These are phyloP conservation scores for Claviceps humidiphila DNA, from an alignment of 2,329 filamentous ascomycete species.

Conservation along the genomic window DNA sequence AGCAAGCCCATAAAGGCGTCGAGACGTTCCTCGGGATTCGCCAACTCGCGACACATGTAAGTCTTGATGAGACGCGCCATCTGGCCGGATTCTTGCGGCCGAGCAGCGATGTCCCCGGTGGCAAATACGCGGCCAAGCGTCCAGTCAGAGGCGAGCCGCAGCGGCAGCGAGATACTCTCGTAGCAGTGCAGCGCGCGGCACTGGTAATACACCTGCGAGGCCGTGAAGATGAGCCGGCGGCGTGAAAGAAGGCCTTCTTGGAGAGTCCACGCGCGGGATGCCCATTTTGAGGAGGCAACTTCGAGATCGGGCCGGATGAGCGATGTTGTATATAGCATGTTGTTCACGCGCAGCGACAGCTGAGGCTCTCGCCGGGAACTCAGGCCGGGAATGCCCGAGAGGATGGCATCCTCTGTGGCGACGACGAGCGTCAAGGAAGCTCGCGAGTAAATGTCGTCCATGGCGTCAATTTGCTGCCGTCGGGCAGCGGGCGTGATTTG, in stretches of 20 bases:
- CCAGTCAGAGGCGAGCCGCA: slow-evolving; percentile 18
- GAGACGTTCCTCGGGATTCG: slow-evolving; percentile 16
- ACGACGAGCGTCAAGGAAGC: slow-evolving; percentile 22
- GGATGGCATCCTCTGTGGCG: slow-evolving; percentile 18
- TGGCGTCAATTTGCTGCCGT: slow-evolving; percentile 16
- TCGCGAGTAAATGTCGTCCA: slow-evolving; percentile 21
- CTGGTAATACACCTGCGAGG: slow-evolving; percentile 25
- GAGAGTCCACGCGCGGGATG: slow-evolving; percentile 22
- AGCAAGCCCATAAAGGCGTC: slow-evolving; percentile 22
- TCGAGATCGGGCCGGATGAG: slow-evolving; percentile 22
- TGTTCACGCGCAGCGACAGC: slow-evolving; percentile 20
- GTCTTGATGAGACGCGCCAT: slow-evolving; percentile 17
- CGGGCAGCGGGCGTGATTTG: slow-evolving; percentile 15
- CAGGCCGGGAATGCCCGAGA: slow-evolving; percentile 22
- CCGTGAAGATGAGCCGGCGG: slow-evolving; percentile 23
- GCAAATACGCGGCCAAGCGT: slow-evolving; percentile 21
- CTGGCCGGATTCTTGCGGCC: slow-evolving; percentile 11
- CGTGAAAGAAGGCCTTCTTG: slow-evolving; percentile 24
- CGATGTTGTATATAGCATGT: slow-evolving; percentile 22
- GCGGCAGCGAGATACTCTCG: slow-evolving; percentile 21
- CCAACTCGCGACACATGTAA: slow-evolving; percentile 19
- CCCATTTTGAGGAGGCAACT: slow-evolving; percentile 22
- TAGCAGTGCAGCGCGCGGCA: slow-evolving; percentile 24
- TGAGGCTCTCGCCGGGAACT: slow-evolving; percentile 21
- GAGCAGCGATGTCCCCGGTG: slow-evolving; percentile 4